These are phyloP conservation scores for Blastobotrys americana DNA, from an alignment of 805 yeast genomes.

Conservation along the genomic window DNA sequence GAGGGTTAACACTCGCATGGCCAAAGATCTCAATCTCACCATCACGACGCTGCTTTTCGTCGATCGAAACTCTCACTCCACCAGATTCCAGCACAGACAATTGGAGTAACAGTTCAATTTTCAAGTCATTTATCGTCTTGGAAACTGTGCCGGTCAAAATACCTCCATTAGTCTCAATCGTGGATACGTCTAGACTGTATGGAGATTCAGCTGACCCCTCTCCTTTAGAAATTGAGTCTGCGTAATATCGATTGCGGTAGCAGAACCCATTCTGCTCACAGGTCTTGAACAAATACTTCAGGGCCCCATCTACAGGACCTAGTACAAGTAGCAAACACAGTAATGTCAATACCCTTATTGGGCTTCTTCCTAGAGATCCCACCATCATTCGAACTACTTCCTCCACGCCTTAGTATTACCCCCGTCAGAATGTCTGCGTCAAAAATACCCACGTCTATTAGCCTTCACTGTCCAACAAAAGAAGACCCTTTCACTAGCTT, in stretches of 20 bases:
- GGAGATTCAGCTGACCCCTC: conserved; percentile 23
- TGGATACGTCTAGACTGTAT: conserved; percentile 35
- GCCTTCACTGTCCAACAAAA: too few species aligned
- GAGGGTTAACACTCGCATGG: conserved; percentile 31
- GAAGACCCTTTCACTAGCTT: too few species aligned
- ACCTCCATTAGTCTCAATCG: conserved; percentile 27
- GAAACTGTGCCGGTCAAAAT: conserved; percentile 29
- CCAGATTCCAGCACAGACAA: conserved; percentile 49
- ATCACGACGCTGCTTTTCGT: conserved; percentile 48
- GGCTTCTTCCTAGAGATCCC: too few species aligned
- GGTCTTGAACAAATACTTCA: conserved; percentile 44
- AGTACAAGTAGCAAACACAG: conserved; percentile 2
- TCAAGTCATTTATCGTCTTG: conserved; percentile 16
- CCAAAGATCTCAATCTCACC: conserved; percentile 23
- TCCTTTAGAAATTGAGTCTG: conserved; percentile 36
- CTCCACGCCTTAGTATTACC: too few species aligned
- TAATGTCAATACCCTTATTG: conserved; percentile 2
- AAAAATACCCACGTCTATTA: too few species aligned
- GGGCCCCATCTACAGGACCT: conserved; percentile 12
- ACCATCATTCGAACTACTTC: too few species aligned
- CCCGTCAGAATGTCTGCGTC: too few species aligned
- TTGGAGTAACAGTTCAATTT: conserved; percentile 46
- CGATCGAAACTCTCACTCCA: conserved; percentile 54
- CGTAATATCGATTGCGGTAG: conserved; percentile 65
- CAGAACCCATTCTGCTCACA: conserved; percentile 85